A percentile compares a stretch with the other conserved stretches of the same genome.
Evolutionary conservation across 163 green algal genomes (phyloP).

Genomic region (Smithsoniella earleae): DNA sequence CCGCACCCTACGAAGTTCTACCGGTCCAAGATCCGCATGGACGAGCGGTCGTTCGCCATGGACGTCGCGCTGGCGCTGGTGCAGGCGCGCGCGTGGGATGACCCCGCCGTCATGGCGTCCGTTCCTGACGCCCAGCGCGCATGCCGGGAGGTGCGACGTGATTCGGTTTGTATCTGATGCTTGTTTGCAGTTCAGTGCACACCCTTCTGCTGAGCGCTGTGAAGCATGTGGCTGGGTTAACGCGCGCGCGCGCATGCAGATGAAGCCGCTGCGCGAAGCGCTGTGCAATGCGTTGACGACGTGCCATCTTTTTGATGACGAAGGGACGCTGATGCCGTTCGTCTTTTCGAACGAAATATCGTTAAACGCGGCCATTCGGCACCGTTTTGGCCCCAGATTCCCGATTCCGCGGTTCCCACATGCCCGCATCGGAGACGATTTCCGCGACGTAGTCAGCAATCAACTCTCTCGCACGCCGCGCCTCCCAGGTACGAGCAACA

Average conservation of each 20-base stretch:
- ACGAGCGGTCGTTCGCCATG: neutral
- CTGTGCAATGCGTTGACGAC: neutral
- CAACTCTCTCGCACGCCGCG: too few species aligned
- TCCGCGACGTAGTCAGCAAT: neutral
- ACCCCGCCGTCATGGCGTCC: neutral
- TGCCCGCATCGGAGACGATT: conserved; percentile 23
- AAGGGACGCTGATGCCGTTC: conserved; percentile 44
- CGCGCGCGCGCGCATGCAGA: too few species aligned
- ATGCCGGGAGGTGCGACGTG: too few species aligned
- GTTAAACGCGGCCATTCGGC: neutral
- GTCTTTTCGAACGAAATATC: conserved; percentile 3
- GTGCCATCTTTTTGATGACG: conserved; percentile 53
- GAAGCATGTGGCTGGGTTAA: too few species aligned
- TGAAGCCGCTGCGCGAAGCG: conserved; percentile 5
- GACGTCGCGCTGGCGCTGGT: neutral
- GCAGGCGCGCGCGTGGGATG: neutral
- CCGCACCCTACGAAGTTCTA: neutral
- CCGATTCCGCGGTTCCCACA: neutral
- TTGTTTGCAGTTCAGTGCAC: too few species aligned
- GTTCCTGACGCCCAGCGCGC: neutral
- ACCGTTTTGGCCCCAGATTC: conserved; percentile 1
- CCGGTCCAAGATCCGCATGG: neutral
- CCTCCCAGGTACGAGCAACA: too few species aligned
- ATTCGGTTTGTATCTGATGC: too few species aligned
- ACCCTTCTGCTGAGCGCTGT: too few species aligned